Evolutionary conservation across 768 basidiomycete species (phyloP).

Genomic region (Multifurca ochricompacta): DNA sequence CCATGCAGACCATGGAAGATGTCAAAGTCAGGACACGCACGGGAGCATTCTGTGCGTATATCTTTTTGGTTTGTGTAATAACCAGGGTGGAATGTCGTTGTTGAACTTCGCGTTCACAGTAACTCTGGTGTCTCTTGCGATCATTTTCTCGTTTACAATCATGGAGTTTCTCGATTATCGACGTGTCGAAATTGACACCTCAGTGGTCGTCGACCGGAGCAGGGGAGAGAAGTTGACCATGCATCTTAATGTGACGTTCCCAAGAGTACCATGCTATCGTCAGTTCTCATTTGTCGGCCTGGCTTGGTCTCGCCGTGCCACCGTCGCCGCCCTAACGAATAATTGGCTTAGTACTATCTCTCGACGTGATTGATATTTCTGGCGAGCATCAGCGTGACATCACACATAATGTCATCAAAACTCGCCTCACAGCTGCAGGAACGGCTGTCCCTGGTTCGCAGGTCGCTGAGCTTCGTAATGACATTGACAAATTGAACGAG

Average conservation of each 20-base stretch:
- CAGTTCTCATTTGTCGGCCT: constrained; percentile 28
- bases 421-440: constrained; percentile 59
- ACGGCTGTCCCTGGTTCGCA: constrained; percentile 46
- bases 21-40: constrained; percentile 98
- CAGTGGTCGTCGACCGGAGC: constrained; percentile 89
- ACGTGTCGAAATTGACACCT: constrained; percentile 77
- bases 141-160: constrained; percentile 85
- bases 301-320: neutral
- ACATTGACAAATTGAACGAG: constrained; percentile 72
- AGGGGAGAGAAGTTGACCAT: constrained; percentile 93
- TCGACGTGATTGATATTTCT: constrained; percentile 97
- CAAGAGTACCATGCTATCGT: constrained; percentile 96
- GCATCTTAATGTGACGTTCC: constrained; percentile 89
- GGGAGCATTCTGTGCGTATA: constrained; percentile 72
- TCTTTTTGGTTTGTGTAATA: neutral
- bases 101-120: constrained; percentile 41
- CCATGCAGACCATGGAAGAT: constrained; percentile 86
- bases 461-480: constrained; percentile 68
- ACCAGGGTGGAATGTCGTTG: neutral
- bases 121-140: constrained; percentile 83
- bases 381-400: constrained; percentile 91
- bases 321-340: neutral
- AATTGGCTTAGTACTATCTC: constrained; percentile 66
- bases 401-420: constrained; percentile 83
- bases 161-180: constrained; percentile 98